Base-by-base conservation (phyloP, 2,329 filamentous ascomycete species). In the Alternaria tenuissima region DNA sequence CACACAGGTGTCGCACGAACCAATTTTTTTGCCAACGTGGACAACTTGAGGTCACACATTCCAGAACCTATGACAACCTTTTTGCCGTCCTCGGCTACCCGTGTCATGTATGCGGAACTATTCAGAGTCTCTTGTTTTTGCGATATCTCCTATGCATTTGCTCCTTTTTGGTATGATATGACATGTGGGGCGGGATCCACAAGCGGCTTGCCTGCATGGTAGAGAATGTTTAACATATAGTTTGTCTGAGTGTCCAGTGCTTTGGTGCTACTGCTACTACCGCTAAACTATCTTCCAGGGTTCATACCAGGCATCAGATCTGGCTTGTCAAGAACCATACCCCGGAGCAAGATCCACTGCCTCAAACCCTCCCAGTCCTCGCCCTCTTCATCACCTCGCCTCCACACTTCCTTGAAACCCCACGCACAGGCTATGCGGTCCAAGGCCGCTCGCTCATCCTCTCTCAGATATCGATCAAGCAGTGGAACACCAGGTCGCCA, bases 271-370 rank as follows among this genome's bases (percentile, higher is more conserved):
- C 32, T 36, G 32, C 32, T 36, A 36, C 32, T 42, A 51, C 22
- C 14, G 9, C 52, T 44, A 7, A 6, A 36, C 49, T 58, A 62
- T 44, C 57, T 39, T 32, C 46, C 56, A 28, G 72, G 63, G 56
- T 92, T 85, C 93, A 97, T 97, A 18, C 94, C 95, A 67, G 93
- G 90, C 92, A 98, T 94, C 71, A 97, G 85, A 75, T 94, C 91
- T 16, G 93, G 89, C 66, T 90, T 89, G 79, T 99, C 95, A 53
- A 99, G 81, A 67, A 96, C 86, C 94, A 98, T 97, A 28, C 91
- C 91, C 74, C 91, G 89, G 72, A 91, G 85, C 38, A 91, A 88
- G 70, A 93, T 88, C 80, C 93, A 95, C 80, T 97, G 92, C 67
- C 89, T 88, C 64, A 99, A 82, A 32, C 86, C 87, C 70, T 96